Evolutionary conservation across 1,284 basidiomycete genomes (phyloP).

Genomic region (Ganoderma lucidum): DNA sequence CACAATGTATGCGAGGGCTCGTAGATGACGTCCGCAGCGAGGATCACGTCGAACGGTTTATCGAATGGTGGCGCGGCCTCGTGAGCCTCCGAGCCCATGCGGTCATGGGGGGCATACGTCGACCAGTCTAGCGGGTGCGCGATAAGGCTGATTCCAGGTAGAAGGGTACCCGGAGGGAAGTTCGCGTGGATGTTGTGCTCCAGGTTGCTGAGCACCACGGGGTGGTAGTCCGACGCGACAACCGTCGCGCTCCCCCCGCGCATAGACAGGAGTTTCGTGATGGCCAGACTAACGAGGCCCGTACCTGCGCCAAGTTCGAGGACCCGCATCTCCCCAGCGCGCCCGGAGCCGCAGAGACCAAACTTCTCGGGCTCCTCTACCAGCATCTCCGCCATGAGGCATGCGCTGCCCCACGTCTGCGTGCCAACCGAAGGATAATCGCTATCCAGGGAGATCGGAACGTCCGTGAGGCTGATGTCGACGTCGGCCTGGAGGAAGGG

Average conservation of each 20-base stretch:
- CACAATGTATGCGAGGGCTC: constrained; percentile 72
- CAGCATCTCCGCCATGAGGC: constrained; percentile 83
- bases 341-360: constrained; percentile 43
- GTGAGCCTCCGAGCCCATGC: constrained; percentile 6
- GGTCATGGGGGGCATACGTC: constrained; percentile 44
- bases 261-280: constrained; percentile 57
- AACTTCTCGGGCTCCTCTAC: constrained; percentile 65
- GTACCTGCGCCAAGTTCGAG: constrained; percentile 92
- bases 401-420: constrained; percentile 92
- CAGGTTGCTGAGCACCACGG: constrained; percentile 79
- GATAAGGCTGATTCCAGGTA: constrained; percentile 37
- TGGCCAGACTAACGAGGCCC: constrained; percentile 80
- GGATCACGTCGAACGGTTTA: constrained; percentile 67
- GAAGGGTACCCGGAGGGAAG: constrained; percentile 44
- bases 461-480: constrained; percentile 70
- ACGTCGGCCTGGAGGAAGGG: constrained; percentile 33
- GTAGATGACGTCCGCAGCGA: constrained; percentile 83
- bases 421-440: constrained; percentile 85
- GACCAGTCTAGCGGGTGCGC: constrained; percentile 74
- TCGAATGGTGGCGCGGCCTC: constrained; percentile 38
- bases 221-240: constrained; percentile 84
- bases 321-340: constrained; percentile 52
- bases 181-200: constrained; percentile 71
- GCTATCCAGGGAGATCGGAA: constrained; percentile 69
- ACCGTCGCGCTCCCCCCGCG: constrained; percentile 47